Evolutionary conservation across 331 rosid species (phyloP), one percentile per base, ranked within the genome.

Genomic region (Rhamnella rubrinervis): DNA sequence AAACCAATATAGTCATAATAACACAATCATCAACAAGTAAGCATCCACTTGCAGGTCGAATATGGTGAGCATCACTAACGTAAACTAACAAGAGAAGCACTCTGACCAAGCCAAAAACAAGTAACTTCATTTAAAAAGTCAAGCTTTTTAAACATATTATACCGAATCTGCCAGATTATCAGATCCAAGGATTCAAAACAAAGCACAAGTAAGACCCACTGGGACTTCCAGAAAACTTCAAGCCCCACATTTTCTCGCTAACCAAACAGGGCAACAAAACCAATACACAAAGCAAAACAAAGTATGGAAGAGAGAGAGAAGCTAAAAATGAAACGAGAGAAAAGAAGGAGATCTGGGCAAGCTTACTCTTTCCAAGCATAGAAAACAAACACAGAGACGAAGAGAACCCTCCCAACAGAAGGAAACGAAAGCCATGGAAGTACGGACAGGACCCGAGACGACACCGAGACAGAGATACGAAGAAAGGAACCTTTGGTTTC

Each of bases 281-380:
- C 26, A 7, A 26, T 4, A 57, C 23, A 57, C 11, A 3, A 6
- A 20, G 5, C 17, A 38, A 28, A 35, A 6, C 6, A 14, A 15
- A 39, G n/a, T 39, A 15, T 4, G 12, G 2, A 31, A 63, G 19
- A 8, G 16, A 2, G 51, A 62, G 55, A 38, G 41, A 60, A 6
- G n/a, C 12, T 0, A 11, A 7, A 8, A 20, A 6, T 64, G 21
- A 15, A n/a, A 10, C 0, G 31, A 38, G 0, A 25, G 37, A 10
- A 41, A 25, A 71, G 59, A 61, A 21, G 44, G 56, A 77, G 88
- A 80, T 85, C 86, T 66, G 74, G 61, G 44, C 40, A n/a, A 40
- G 47, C 88, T 81, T 70, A 88, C 91, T 88, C 89, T 72, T 83
- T 89, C 83, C 80, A 83, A 63, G 93, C 93, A 49, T 90, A 81